Percentiles rank a stretch among this genome's conserved stretches.
These are phyloP conservation scores for Mycena galopus DNA, from an alignment of 768 basidiomycete genomes.

Conservation along the genomic window DNA sequence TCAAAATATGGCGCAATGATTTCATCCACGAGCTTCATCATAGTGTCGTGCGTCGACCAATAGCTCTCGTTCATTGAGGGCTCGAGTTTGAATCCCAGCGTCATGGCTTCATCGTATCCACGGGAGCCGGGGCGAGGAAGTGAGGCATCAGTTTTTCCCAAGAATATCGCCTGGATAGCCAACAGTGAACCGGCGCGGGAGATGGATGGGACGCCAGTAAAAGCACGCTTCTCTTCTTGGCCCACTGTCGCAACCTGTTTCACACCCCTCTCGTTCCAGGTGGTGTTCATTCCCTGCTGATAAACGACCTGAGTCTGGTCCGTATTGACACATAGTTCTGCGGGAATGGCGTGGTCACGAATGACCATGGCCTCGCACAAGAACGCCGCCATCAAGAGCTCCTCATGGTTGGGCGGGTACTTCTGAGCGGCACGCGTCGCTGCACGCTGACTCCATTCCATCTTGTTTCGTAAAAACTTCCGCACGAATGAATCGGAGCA, in stretches of 20 bases:
- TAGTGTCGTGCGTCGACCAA: conserved; percentile 43
- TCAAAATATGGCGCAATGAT: conserved; percentile 50
- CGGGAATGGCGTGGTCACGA: conserved; percentile 42
- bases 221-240: conserved; percentile 56
- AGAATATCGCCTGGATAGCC: conserved; percentile 54
- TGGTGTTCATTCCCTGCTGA: conserved; percentile 41
- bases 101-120: conserved; percentile 36
- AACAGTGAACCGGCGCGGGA: conserved; percentile 41
- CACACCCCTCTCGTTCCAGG: conserved; percentile 45
- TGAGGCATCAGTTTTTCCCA: conserved; percentile 44
- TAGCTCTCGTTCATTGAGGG: conserved; percentile 43
- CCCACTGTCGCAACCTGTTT: conserved; percentile 53
- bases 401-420: conserved; percentile 45
- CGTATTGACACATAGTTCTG: too few relatives aligned
- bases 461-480: conserved; percentile 22
- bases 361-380: conserved; percentile 42
- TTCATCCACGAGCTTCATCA: conserved; percentile 45
- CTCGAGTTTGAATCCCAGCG: conserved; percentile 42
- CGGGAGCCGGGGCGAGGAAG: conserved; percentile 35
- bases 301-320: conserved; percentile 50
- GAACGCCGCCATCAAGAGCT: conserved; percentile 31
- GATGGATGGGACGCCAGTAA: conserved; percentile 49
- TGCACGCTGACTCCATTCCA: conserved; percentile 43
- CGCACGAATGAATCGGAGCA: conserved; percentile 40
- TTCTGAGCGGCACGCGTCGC: conserved; percentile 55